Base-by-base conservation (phyloP, 2,329 filamentous ascomycete genomes). In the Aspergillus puulaauensis region DNA sequence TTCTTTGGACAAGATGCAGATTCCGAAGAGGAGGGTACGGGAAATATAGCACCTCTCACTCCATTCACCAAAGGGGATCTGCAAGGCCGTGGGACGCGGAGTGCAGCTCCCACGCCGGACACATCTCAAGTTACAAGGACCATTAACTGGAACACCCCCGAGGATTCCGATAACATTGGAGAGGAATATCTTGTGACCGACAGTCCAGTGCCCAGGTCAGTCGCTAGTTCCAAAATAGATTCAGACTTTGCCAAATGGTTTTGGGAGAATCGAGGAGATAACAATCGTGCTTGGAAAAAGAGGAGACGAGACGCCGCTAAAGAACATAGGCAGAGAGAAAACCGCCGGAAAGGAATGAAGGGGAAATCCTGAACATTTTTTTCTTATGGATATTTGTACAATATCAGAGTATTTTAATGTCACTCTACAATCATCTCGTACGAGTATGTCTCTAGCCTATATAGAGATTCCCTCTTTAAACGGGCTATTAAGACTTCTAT, bases 91-190 rank as follows among this genome's bases (percentile, higher is more conserved):
- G 73, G 74, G 45, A 71, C 90, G n/a, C 84, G 95, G 56, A 97
- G 92, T 70, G 92, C 92, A 6, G 95, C 95, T 2, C 95, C 95
- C 0, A 99, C 95, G 0, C 95, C 95, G 0, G 95, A 99, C 70
- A 98, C 95, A 0, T 91, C 91, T 2, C 86, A 92, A 59, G 86
- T 90, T 2, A 86, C 62, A 54, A 72, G 70, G 31, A 70, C 58
- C 44, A 70, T 67, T 44, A 68, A 74, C 31, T 70, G 70, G 68
- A 66, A 65, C 7, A 61, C 61, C 6, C 9, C 27, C 17, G 54
- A 51, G 7, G 31, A 65, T 17, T 54, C 60, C 5, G 65, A 70
- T 12, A 56, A 61, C 6, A 60, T 62, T 52, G 62, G 65, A 19
- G 60, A 66, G n/a, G 67, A 72, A 55, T 58, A 6, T 55, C 66